Evolutionary conservation across 192 early-diverging fungal genomes (phyloP).

Genomic region (Phycomyces nitens): DNA sequence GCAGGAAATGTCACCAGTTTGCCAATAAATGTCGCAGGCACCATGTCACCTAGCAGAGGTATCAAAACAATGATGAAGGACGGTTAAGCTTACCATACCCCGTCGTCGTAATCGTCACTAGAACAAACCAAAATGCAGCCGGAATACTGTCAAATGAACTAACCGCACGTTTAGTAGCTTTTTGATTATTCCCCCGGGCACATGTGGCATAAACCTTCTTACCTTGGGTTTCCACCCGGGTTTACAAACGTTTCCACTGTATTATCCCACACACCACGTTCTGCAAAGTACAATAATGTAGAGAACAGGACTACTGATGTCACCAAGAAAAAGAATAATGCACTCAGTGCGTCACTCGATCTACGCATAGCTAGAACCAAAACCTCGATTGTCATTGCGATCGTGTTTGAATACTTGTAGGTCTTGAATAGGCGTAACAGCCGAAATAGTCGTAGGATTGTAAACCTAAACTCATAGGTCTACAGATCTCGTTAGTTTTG

Average conservation of each 20-base stretch:
- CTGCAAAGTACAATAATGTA: conserved; percentile 77
- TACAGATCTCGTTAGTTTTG: conserved; percentile 9
- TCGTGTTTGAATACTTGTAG: conserved; percentile 77
- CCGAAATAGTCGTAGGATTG: conserved; percentile 74
- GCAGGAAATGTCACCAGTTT: conserved; percentile 77
- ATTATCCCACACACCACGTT: conserved; percentile 74
- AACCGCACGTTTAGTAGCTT: background rate
- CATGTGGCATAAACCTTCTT: background rate
- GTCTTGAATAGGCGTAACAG: conserved; percentile 75
- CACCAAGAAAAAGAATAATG: conserved; percentile 70
- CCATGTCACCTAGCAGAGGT: conserved; percentile 61
- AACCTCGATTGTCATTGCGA: conserved; percentile 81
- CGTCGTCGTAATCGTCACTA: conserved; percentile 79
- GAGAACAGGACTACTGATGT: conserved; percentile 71
- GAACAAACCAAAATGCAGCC: conserved; percentile 71
- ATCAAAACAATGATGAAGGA: conserved; percentile 1
- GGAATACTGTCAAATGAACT: conserved; percentile 76
- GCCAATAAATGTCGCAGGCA: conserved; percentile 75
- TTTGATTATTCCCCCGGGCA: background rate
- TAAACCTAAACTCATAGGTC: conserved; percentile 78
- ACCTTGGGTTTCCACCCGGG: conserved; percentile 63
- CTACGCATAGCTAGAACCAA: conserved; percentile 76
- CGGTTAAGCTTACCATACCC: conserved; percentile 58
- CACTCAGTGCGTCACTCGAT: conserved; percentile 69
- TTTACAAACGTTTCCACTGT: conserved; percentile 63